A percentile compares a stretch with the other conserved stretches of the same genome.
phyloP scores from a whole-genome alignment of 306 rosid genomes.

The Ormosia emarginata region DNA sequence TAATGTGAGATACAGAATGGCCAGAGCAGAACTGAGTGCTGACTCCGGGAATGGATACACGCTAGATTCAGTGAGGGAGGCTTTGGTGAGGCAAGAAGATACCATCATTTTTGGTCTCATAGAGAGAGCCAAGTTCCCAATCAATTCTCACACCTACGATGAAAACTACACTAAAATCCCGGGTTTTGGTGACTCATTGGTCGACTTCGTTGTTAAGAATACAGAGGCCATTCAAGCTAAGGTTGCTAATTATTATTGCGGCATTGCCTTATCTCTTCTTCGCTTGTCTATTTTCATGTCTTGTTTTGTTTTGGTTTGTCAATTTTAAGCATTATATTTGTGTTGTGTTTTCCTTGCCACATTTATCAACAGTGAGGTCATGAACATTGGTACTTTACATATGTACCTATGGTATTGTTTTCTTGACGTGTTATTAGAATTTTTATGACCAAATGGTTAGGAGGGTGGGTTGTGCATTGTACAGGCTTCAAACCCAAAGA shows the following conservation, averaged over 20 bases:
- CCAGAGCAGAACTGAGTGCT: conserved; percentile 11
- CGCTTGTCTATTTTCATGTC: background rate
- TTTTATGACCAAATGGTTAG: too few relatives aligned
- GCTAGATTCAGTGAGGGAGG: conserved; percentile 58
- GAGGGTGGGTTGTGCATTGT: too few relatives aligned
- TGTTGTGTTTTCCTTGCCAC: background rate
- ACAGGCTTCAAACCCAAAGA: too few relatives aligned
- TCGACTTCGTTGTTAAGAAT: conserved; percentile 46
- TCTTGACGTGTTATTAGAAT: too few relatives aligned
- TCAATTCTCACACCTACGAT: conserved; percentile 52
- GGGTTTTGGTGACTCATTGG: conserved; percentile 48
- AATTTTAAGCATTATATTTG: background rate
- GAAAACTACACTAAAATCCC: conserved; percentile 13
- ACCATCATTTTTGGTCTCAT: conserved; percentile 65
- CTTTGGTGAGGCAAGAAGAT: conserved; percentile 76
- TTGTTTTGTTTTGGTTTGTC: background rate
- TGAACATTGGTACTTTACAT: background rate
- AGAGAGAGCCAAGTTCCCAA: conserved; percentile 68
- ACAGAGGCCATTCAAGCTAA: conserved; percentile 66
- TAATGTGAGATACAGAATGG: conserved; percentile 27
- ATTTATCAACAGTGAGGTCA: background rate
- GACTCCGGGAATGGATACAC: conserved; percentile 35
- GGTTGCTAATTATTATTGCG: conserved; percentile 35
- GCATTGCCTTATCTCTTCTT: background rate
- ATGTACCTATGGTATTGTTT: background rate